Percentiles rank a stretch among this genome's conserved stretches.
phyloP scores from a whole-genome alignment of 140 eudicot species.

The Stevia rebaudiana region DNA sequence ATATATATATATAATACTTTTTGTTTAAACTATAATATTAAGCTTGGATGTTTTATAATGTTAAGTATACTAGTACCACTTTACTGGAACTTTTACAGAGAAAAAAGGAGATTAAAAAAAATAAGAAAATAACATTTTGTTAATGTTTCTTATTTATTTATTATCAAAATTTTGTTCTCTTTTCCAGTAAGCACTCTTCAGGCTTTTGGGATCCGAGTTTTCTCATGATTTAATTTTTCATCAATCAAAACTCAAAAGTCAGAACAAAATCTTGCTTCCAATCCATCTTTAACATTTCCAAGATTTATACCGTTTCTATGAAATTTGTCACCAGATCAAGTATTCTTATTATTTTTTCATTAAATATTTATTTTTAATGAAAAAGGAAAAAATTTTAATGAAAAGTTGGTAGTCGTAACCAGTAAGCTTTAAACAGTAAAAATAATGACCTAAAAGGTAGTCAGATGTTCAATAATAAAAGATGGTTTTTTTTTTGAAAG shows the following conservation, averaged over 20 bases:
- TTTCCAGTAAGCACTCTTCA: not conserved
- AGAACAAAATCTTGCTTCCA: constrained; percentile 25
- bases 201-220: constrained; percentile 37
- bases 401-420: no score
- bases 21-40: not conserved
- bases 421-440: no score
- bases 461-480: no score
- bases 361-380: not conserved
- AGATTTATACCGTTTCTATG: not conserved
- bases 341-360: not conserved
- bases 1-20: not conserved
- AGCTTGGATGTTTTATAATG: not conserved
- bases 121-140: not conserved
- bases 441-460: no score
- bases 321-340: not conserved
- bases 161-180: not conserved
- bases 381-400: not conserved
- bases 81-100: not conserved
- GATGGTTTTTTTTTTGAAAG: no score
- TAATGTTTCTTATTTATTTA: not conserved
- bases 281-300: constrained; percentile 16
- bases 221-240: constrained; percentile 26
- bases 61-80: not conserved
- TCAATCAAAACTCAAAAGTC: constrained; percentile 26
- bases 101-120: not conserved